Conservation (phyloP, 495 filamentous ascomycete species). For the Hapsidospora chrysogenum region DNA sequence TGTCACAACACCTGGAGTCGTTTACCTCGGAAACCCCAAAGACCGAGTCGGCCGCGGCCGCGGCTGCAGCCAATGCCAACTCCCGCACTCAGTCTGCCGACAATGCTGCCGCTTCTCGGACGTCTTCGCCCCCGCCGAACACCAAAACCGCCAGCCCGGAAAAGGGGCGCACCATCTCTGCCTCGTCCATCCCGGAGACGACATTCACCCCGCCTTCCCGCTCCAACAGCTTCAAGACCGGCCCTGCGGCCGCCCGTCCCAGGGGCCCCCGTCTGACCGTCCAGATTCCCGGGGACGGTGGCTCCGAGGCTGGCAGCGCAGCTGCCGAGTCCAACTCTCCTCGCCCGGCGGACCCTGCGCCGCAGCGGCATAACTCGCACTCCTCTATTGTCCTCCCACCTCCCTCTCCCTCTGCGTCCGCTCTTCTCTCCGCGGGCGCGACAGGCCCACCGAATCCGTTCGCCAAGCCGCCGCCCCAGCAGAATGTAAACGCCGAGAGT, state of each 20-base stretch:
- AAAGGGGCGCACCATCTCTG: slow-evolving; percentile 26
- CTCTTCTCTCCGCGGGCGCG: slow-evolving; percentile 79
- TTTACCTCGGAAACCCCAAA: slow-evolving; percentile 27
- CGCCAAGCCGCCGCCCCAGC: slow-evolving; percentile 57
- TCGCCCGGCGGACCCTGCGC: slow-evolving; percentile 36
- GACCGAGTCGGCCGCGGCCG: slow-evolving; percentile 14
- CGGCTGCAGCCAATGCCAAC: slow-evolving; percentile 4
- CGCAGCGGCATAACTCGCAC: slow-evolving; percentile 27
- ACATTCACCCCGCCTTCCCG: slow-evolving; percentile 52
- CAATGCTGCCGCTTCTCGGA: slow-evolving; percentile 32
- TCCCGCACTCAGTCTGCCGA: slow-evolving; percentile 54
- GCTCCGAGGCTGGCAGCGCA: slow-evolving; percentile 64
- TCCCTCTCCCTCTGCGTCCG: slow-evolving; percentile 68
- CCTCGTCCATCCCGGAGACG: slow-evolving; percentile 37
- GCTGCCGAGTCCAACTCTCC: slow-evolving; percentile 59
- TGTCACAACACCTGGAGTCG: slow-evolving; percentile 68
- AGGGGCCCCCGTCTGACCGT: slow-evolving; percentile 51
- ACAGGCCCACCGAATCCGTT: slow-evolving; percentile 92
- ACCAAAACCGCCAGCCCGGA: too few relatives aligned
- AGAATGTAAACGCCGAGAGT: slow-evolving; percentile 63
- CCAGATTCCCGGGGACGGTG: slow-evolving; percentile 85
- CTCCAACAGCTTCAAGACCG: slow-evolving; percentile 42
- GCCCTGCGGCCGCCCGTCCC: slow-evolving; percentile 47
- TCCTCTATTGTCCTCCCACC: slow-evolving; percentile 73
- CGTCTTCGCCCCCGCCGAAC: slow-evolving; percentile 33